Evolutionary conservation across 1,284 basidiomycete species (phyloP), one percentile per base, ranked within the genome.

Genomic region (Rhodotorula sp.): DNA sequence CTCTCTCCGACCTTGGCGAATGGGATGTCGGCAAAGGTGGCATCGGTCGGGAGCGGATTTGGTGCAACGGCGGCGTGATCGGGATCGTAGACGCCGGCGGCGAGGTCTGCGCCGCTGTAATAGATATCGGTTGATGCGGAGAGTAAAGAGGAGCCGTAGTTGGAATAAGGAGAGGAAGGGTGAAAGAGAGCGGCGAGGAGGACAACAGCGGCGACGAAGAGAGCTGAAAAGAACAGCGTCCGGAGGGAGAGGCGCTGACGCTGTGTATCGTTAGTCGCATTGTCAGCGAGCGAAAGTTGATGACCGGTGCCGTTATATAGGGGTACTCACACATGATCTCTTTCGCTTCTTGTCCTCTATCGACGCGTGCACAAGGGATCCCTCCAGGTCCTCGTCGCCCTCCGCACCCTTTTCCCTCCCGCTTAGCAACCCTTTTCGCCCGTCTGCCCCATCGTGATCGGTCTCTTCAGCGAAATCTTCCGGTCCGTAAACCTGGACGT

Each of bases 11-110:
- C 64, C 14, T 53, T 54, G 4, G 74, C 74, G 55, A 76, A 76
- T 17, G 74, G 74, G 17, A 72, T 66, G 42, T 72, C 72, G 45
- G 42, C 66, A 48, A 70, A 74, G 30, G 68, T 68, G 22, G 48
- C 66, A 51, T 67, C 74, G 0, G 33, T 15, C 5, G 62, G 62
- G 1, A 75, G 57, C 4, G 73, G 73, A 54, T 75, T 75, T 1
- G 55, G 2, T 0, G 69, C 58, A 37, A 67, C 24, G 15, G 51
- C n/a, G 8, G 59, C 42, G 18, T 30, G 57, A 6, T 48, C 26
- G 1, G 59, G n/a, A 26, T 60, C 49, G 60, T 60, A 56, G 60
- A 74, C 65, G 24, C 64, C 62, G 0, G 54, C 20, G 1, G 61
- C 17, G 37, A 62, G 49, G 8, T 53, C 54, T 0, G 62, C 44